Conservation (phyloP, 2,329 filamentous ascomycete species). For the Phialophora expanda region DNA sequence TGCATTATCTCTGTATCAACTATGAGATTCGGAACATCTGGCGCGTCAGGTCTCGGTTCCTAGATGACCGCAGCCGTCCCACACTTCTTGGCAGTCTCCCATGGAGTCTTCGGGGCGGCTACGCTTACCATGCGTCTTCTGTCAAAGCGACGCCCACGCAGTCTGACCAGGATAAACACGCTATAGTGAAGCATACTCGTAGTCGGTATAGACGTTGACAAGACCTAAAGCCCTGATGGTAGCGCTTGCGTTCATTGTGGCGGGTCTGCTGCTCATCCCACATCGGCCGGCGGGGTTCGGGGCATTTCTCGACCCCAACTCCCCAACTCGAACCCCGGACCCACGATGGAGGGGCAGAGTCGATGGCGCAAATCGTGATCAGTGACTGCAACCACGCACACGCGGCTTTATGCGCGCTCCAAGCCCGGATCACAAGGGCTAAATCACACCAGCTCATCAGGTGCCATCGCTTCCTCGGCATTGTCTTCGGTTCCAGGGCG, state of each 20-base stretch:
- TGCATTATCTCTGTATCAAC: background rate
- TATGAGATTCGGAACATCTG: background rate
- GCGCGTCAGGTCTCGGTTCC: background rate
- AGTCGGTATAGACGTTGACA: background rate
- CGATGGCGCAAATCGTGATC: background rate
- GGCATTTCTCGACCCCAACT: background rate
- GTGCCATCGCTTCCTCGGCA: conserved; percentile 21
- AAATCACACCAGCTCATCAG: conserved; percentile 4
- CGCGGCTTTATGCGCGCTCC: background rate
- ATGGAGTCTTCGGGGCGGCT: too few relatives aligned
- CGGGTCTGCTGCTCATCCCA: background rate
- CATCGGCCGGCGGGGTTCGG: background rate
- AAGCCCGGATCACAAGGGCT: background rate
- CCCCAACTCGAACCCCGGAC: background rate
- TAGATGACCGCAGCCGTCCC: background rate
- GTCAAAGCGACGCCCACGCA: too few relatives aligned
- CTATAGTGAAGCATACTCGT: background rate
- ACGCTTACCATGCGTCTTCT: too few relatives aligned
- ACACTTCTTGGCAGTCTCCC: too few relatives aligned
- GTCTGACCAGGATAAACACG: too few relatives aligned
- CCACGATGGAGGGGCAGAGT: conserved; percentile 6
- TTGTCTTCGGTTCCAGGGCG: conserved; percentile 13
- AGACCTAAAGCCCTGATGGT: background rate
- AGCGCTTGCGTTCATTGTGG: background rate
- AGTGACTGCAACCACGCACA: conserved; percentile 15